Evolutionary conservation across 2,329 filamentous ascomycete genomes (phyloP), one percentile per base, ranked within the genome.

Genomic region (Arthrobotrys iridis): DNA sequence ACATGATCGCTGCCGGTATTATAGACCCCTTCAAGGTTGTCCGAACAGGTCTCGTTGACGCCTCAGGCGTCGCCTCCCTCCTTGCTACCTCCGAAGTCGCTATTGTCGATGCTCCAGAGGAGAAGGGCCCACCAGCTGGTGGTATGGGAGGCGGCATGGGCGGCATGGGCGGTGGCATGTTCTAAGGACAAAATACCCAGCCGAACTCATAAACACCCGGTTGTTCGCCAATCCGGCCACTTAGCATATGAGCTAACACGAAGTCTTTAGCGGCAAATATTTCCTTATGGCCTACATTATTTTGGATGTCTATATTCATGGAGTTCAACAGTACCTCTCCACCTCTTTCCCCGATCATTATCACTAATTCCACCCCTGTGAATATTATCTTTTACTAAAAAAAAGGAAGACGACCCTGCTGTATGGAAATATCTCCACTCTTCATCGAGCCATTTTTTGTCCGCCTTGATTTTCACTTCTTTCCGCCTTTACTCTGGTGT

Each of bases 1-100:
- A 99, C 87, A 98, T 99, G 95, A 97, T 99, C 82, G 83, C 88
- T 77, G 89, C 93, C 79, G 95, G 95, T 91, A 99, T 99, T 83
- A 91, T 99, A 75, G 95, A 99, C 83, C 95, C 95, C 78, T 91
- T 99, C 88, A 99, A 99, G 91, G 95, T 99, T 80, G 95, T 99
- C 82, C 93, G 95, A 81, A 99, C 95, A 77, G 94, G 93, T 81
- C 90, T 99, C 73, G 88, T 93, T 81, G 95, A 99, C 81, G 95
- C 95, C 80, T 94, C 91, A 82, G 95, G 95, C 85, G 95, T 99
- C 80, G 95, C 95, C 63, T 98, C 94, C 63, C 89, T 99, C 76
- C 91, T 99, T 77, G 95, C 95, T 82, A 99, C 95, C 78, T 99
- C 95, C 76, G 95, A 99, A 86, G 95, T 98, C 70, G 93, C 95